Percentiles rank a stretch among this genome's conserved stretches.
phyloP scores from a whole-genome alignment of 768 basidiomycete species.

The Suillus subaureus region DNA sequence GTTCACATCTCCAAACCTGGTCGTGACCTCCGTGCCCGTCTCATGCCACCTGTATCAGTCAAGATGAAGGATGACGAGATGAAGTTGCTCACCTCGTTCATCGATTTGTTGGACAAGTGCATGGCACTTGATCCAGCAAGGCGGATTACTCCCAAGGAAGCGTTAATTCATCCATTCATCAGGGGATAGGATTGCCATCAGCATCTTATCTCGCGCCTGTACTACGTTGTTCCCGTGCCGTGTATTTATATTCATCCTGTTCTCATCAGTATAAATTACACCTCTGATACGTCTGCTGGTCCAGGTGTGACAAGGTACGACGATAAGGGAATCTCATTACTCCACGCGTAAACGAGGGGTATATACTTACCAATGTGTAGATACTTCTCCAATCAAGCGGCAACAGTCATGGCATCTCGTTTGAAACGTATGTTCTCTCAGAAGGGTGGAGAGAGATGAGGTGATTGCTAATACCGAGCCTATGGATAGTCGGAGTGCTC shows the following conservation, averaged over 20 bases:
- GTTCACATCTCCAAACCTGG: constrained; percentile 83
- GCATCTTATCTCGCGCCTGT: constrained; percentile 4
- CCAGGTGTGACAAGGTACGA: constrained; percentile 10
- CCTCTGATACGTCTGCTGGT: constrained; percentile 19
- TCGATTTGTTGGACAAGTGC: constrained; percentile 92
- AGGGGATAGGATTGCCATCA: constrained; percentile 44
- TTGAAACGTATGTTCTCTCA: constrained; percentile 20
- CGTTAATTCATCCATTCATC: constrained; percentile 85
- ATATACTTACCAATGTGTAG: constrained; percentile 5
- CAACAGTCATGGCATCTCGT: constrained; percentile 17
- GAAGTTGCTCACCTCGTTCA: constrained; percentile 75
- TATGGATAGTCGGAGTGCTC: constrained; percentile 23
- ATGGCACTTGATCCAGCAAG: constrained; percentile 83
- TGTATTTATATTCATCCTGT: constrained; percentile 28
- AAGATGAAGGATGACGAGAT: constrained; percentile 90
- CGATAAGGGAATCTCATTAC: background rate
- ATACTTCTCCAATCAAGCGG: constrained; percentile 3
- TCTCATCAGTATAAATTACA: constrained; percentile 13
- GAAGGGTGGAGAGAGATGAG: constrained; percentile 13
- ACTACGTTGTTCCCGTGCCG: constrained; percentile 17
- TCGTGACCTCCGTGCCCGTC: constrained; percentile 76
- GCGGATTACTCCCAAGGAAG: constrained; percentile 88
- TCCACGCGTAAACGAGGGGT: background rate
- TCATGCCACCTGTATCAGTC: constrained; percentile 77
- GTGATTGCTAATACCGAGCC: background rate